phyloP scores from a whole-genome alignment of 257 asterid genomes.

The Mitragyna speciosa region DNA sequence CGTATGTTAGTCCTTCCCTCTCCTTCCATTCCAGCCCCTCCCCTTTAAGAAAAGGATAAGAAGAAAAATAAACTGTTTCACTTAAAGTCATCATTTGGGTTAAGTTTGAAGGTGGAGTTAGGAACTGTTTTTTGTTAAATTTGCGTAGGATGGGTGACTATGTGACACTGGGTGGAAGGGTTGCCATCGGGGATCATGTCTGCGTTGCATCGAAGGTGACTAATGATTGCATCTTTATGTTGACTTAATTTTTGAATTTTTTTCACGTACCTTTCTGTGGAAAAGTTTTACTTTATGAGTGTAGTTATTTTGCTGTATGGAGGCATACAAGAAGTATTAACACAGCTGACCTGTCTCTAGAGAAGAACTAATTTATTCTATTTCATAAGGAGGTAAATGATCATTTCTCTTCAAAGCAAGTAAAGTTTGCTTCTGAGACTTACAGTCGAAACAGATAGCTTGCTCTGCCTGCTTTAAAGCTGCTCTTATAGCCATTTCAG shows the following conservation, averaged over 20 bases:
- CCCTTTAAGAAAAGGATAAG: background rate
- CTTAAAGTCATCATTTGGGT: background rate
- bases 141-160: slow-evolving; percentile 70
- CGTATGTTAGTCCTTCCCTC: slow-evolving; percentile 42
- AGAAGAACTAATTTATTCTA: background rate
- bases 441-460: background rate
- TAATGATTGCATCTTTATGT: background rate
- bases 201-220: slow-evolving; percentile 65
- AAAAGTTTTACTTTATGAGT: background rate
- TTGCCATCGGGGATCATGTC: slow-evolving; percentile 75
- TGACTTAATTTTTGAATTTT: background rate
- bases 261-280: background rate
- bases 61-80: background rate
- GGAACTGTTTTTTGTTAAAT: slow-evolving; percentile 6
- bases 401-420: background rate
- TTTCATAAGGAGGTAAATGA: background rate
- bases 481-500: background rate
- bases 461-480: background rate
- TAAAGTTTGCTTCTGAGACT: background rate
- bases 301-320: background rate
- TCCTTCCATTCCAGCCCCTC: background rate
- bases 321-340: background rate
- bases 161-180: slow-evolving; percentile 81
- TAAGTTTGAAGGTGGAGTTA: background rate
- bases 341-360: background rate